Percentiles rank a stretch among this genome's conserved stretches.
phyloP scores from a whole-genome alignment of 2,329 filamentous ascomycete genomes.

The Ilyonectria destructans region DNA sequence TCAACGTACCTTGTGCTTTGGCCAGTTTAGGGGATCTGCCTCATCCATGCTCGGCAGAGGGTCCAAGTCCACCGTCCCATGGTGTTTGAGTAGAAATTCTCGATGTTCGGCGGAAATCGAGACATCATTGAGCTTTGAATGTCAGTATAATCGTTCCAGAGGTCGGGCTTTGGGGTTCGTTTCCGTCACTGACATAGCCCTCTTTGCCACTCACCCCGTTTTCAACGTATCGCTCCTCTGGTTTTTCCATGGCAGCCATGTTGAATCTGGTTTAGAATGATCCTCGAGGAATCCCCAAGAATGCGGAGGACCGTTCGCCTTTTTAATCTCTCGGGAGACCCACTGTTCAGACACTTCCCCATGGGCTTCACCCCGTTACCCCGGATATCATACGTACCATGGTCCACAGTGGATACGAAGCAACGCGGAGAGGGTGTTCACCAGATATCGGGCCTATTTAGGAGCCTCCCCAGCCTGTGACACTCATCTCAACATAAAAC shows the following conservation, averaged over 20 bases:
- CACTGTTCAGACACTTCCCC: slow-evolving; percentile 14
- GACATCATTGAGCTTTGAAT: slow-evolving; percentile 10
- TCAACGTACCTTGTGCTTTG: slow-evolving; percentile 13
- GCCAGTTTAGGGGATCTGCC: slow-evolving; percentile 26
- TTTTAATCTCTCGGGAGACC: slow-evolving; percentile 8
- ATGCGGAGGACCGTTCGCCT: neutral
- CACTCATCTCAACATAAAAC: neutral
- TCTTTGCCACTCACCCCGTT: slow-evolving; percentile 12
- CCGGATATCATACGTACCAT: slow-evolving; percentile 16
- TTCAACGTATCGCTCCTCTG: slow-evolving; percentile 27
- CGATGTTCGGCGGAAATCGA: slow-evolving; percentile 12
- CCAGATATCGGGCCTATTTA: slow-evolving; percentile 3
- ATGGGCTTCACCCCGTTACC: slow-evolving; percentile 22
- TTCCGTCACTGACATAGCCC: neutral
- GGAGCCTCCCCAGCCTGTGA: neutral
- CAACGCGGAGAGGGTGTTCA: slow-evolving; percentile 18
- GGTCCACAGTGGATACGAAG: slow-evolving; percentile 18
- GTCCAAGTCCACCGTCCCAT: slow-evolving; percentile 24
- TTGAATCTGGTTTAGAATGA: neutral
- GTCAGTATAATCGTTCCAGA: neutral
- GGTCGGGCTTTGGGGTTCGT: neutral
- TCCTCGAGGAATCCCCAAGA: neutral
- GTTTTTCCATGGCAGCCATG: slow-evolving; percentile 22
- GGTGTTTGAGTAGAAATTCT: slow-evolving; percentile 19
- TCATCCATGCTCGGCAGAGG: slow-evolving; percentile 32